Base-by-base conservation (phyloP, 306 rosid species). In the Sphenostylis stenocarpa region DNA sequence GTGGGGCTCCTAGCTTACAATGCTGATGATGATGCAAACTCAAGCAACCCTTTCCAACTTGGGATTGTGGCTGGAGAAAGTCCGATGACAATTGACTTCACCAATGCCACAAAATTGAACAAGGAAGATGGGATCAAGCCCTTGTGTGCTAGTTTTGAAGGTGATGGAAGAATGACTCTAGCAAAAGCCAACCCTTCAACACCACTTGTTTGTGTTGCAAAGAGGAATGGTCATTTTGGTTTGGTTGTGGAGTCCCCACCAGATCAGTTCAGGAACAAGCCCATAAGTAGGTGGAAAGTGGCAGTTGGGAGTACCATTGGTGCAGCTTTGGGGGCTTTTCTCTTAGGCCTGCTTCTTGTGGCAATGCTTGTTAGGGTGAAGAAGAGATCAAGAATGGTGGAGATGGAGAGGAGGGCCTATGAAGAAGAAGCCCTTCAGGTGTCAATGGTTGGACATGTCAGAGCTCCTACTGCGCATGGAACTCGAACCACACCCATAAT, bases 381-480 rank as follows among this genome's bases (percentile, higher is more conserved):
- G 90, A 90, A 95, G 84, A 87, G 82, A 62, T 81, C 99, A n/a
- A 90, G 91, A 81, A 89, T 92, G 87, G 97, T 73, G 66, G 91
- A 89, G 81, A 60, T 92, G 96, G 96, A 89, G 75, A 90, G 97
- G 31, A 92, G 96, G 26, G 97, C 94, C 23, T 95, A 95, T 53
- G 97, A 90, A 83, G 99, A 95, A 72, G 99, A 95, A 85, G 97
- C 97, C 3, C 81, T 95, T 66, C 99, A 92, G 71, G 99, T 95
- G 1, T 92, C 99, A 11, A 95, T 95, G 99, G 99, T 95, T 67
- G 99, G 99, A 24, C 97, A 92, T 81, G 91, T 95, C 1, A 85
- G 97, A 53, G 97, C 99, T 86, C 99, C 97, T 23, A 87, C 86
- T 1, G 97, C 97, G 2, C 33, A 85, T 5, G 87, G 80, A 11